These are phyloP conservation scores for Lentinula sp. DNA, from an alignment of 768 basidiomycete genomes.

Conservation along the genomic window DNA sequence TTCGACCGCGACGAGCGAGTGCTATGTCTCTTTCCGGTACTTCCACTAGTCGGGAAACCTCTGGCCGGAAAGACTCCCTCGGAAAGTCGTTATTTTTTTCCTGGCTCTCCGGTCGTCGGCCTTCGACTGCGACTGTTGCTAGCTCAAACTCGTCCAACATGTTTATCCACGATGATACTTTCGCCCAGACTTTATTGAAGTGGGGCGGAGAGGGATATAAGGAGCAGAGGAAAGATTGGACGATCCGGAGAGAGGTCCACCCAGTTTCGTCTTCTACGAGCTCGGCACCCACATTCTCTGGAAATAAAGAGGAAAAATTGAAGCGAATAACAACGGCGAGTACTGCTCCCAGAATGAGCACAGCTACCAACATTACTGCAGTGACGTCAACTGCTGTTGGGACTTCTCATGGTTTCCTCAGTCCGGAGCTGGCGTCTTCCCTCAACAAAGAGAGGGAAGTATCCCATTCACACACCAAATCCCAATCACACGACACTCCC, in stretches of 20 bases:
- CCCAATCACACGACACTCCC: neutral
- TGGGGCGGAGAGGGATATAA: constrained; percentile 45
- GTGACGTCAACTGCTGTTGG: neutral
- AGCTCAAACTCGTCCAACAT: neutral
- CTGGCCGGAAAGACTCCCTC: neutral
- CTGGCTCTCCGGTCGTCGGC: constrained; percentile 23
- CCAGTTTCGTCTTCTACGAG: constrained; percentile 17
- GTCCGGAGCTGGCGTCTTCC: neutral
- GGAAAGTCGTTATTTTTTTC: neutral
- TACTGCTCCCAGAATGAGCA: neutral
- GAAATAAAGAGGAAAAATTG: constrained; percentile 5
- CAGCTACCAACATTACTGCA: neutral
- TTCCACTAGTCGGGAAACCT: constrained; percentile 3
- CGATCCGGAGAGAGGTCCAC: constrained; percentile 48
- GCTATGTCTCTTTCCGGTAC: neutral
- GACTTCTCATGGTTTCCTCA: neutral
- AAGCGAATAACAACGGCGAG: constrained; percentile 18
- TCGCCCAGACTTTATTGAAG: constrained; percentile 28
- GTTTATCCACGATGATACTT: constrained; percentile 30
- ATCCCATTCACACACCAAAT: neutral
- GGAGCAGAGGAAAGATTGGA: constrained; percentile 45
- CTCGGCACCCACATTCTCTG: neutral
- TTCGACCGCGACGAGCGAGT: neutral
- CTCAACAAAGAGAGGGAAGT: neutral
- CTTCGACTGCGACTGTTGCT: constrained; percentile 34